Percentiles rank a stretch among this genome's conserved stretches.
phyloP scores from a whole-genome alignment of 2,329 filamentous ascomycete genomes.

The Neonectria ditissima region DNA sequence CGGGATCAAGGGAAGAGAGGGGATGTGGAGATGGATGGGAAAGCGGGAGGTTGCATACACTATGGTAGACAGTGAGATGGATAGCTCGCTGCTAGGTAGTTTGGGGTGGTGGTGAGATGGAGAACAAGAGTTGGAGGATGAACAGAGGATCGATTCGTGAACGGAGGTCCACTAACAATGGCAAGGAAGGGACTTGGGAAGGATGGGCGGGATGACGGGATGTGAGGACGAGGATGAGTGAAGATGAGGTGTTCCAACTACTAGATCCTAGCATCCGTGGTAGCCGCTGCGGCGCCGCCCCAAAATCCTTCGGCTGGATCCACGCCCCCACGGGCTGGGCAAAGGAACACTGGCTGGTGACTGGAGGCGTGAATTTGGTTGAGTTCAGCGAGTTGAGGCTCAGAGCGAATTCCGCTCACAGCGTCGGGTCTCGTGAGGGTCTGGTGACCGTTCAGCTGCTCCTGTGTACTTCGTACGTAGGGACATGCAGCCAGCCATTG shows the following conservation, averaged over 20 bases:
- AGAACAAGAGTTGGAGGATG: background rate
- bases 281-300: slow-evolving; percentile 24
- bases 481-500: no score
- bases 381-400: background rate
- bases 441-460: background rate
- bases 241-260: slow-evolving; percentile 3
- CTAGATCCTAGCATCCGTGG: background rate
- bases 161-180: background rate
- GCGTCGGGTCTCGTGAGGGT: background rate
- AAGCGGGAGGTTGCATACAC: background rate
- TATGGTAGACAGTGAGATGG: background rate
- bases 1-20: background rate
- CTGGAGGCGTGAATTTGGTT: no score
- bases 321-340: background rate
- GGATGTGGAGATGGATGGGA: background rate
- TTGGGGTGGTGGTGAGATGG: background rate
- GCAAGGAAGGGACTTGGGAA: background rate
- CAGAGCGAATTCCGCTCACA: background rate
- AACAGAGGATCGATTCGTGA: background rate
- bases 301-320: slow-evolving; percentile 3
- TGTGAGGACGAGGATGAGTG: background rate
- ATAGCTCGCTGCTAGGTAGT: background rate
- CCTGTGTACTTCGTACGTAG: background rate
- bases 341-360: background rate
- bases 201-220: background rate